Evolutionary conservation across 441 rosid species (phyloP).

Genomic region (Pelargonium cotyledonis): DNA sequence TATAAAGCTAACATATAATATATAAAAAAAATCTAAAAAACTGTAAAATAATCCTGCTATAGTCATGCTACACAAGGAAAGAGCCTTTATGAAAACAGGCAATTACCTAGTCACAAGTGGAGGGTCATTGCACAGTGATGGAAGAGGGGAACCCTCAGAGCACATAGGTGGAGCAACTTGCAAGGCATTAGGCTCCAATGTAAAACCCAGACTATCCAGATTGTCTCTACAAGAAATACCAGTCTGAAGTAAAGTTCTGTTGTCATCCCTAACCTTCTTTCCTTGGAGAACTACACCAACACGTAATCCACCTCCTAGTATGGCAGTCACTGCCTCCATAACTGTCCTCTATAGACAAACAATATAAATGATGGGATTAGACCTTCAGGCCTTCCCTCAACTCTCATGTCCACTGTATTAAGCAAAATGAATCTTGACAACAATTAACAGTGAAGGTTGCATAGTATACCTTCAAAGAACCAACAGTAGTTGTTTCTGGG

Average conservation of each 20-base stretch:
- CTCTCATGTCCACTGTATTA: background rate
- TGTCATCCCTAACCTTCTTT: conserved; percentile 59
- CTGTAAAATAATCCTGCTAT: no score
- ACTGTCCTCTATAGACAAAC: conserved; percentile 41
- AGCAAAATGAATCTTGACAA: background rate
- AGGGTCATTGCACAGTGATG: no score
- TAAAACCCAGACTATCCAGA: conserved; percentile 44
- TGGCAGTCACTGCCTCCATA: conserved; percentile 55
- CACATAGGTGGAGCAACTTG: conserved; percentile 22
- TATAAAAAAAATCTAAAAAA: no score
- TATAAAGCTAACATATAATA: no score
- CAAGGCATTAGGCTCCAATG: conserved; percentile 47
- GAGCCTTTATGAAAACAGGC: background rate
- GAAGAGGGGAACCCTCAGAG: conserved; percentile 15
- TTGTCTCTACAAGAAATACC: conserved; percentile 50
- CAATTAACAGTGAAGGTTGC: background rate
- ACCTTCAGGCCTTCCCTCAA: background rate
- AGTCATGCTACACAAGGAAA: no score
- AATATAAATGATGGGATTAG: background rate
- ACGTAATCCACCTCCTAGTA: conserved; percentile 52
- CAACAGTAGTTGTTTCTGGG: conserved; percentile 57
- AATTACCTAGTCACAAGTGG: background rate
- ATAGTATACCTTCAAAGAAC: conserved; percentile 52
- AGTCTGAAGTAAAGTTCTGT: conserved; percentile 48
- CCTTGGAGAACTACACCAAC: conserved; percentile 58